Base-by-base conservation (phyloP, 2,329 filamentous ascomycete species). In the Diaporthe eres region DNA sequence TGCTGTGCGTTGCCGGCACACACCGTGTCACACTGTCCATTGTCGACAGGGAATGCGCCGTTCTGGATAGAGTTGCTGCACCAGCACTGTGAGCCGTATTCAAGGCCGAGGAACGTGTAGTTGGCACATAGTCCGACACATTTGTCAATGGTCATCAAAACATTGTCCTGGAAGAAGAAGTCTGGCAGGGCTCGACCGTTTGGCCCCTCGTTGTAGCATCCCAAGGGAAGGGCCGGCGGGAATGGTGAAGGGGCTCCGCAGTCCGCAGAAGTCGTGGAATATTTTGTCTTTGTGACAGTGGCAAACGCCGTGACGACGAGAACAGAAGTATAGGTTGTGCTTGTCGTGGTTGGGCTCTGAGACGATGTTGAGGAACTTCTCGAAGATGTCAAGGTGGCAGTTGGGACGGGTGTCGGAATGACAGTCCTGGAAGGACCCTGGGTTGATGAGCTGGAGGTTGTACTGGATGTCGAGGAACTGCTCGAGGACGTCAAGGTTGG, bases 31-130 rank as follows among this genome's bases (percentile, higher is more conserved):
- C 81, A 82, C 68, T 79, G 77, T 34, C 65, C 76, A 28, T 77
- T 76, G 19, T 65, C 63, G 22, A 75, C 58, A 49, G 77, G 58
- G 31, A 71, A 76, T 28, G 77, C 76, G 31, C 63, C 72, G 17
- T 60, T 44, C 39, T 77, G 74, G 42, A 80, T 65, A 4, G 44
- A 28, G 22, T 76, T 75, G 47, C 81, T 80, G 77, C 82, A 83
- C 77, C 76, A 84, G 77, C 85, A 86, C 77, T 86, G 82, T 9
- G 76, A 75, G 5, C 78, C 79, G 71, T 83, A 85, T 76, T 86
- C 83, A 34, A 83, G 78, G 22, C 85, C 85, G 55, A 85, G 85
- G 77, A 82, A 85, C 39, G 79, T 75, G 77, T 82, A 85, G 25
- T 76, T 79, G 28, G 76, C 72, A 79, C 85, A 81, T 31, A 61